phyloP scores from a whole-genome alignment of 208 protist species.

The Vickermania spadyakhi region DNA sequence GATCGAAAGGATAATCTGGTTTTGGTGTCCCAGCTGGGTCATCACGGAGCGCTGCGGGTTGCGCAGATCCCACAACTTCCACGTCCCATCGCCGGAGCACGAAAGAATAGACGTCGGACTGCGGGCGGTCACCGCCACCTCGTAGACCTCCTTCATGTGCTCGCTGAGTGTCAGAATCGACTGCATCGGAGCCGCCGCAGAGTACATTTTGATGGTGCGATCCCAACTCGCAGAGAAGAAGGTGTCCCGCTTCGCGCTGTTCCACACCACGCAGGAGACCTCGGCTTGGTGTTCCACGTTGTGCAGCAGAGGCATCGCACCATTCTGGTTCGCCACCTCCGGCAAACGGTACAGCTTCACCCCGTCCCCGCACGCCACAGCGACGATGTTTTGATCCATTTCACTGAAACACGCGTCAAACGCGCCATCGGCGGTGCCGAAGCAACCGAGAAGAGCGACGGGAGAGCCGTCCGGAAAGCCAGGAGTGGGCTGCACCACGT shows the following conservation, averaged over 20 bases:
- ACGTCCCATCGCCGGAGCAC: conserved; percentile 83
- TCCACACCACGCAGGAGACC: conserved; percentile 76
- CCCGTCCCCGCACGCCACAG: conserved; percentile 79
- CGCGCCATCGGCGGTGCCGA: conserved; percentile 74
- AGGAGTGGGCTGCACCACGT: conserved; percentile 64
- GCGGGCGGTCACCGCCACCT: conserved; percentile 56
- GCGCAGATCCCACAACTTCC: conserved; percentile 88
- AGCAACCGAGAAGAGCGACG: conserved; percentile 62
- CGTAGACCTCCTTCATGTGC: conserved; percentile 90
- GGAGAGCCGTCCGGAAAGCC: conserved; percentile 36
- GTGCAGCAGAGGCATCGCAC: conserved; percentile 61
- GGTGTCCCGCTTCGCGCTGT: conserved; percentile 45
- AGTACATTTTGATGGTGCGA: conserved; percentile 71
- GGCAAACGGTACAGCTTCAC: conserved; percentile 80
- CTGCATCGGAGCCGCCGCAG: conserved; percentile 41
- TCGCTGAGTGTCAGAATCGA: conserved; percentile 59
- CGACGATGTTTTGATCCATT: conserved; percentile 64
- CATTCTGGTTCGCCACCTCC: conserved; percentile 68
- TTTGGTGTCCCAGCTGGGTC: conserved; percentile 70
- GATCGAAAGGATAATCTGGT: conserved; percentile 83
- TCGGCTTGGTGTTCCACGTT: conserved; percentile 69
- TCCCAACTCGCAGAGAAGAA: conserved; percentile 86
- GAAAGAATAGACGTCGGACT: conserved; percentile 77
- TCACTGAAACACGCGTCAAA: conserved; percentile 86
- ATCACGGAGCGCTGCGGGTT: conserved; percentile 49